Evolutionary conservation across 176 grass and related monocot species (phyloP), one percentile per base, ranked within the genome.

Genomic region (bread wheat (Triticum aestivum)): DNA sequence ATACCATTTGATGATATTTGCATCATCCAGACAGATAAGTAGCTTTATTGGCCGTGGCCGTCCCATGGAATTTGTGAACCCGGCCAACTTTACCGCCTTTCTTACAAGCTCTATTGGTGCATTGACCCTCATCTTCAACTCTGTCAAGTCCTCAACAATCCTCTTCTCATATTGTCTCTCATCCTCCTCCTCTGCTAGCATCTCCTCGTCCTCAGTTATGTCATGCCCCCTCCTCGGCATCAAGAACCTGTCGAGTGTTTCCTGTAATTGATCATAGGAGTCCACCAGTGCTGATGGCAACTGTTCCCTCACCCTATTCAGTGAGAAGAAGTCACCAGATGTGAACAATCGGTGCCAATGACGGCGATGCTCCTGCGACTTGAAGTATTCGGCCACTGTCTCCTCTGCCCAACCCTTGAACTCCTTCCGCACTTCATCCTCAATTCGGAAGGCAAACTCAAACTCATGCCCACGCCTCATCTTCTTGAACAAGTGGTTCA

Each of bases 1-100:
- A 87, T 98, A 98, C 93, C 96, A 98, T 82, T 94, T 95, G 79
- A 98, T 94, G 70, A 98, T 98, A 84, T 94, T 88, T 12, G 70
- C 78, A 92, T 95, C 93, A 82, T 98, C 93, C 88, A 98, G 91
- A 83, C 93, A 93, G 30, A 98, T 77, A 69, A 98, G 94, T 65
- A 98, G 76, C 80, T 98, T 94, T 54, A 98, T 94, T 26, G 96
- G 93, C 17, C 88, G 84, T 41, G 96, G 91, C 70, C 90, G 82
- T 12, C 96, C 96, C 96, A 95, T 98, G 13, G 86, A 81, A 83
- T 98, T 98, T 27, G 96, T 95, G 70, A 98, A 98, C 34, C 93
- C 91, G 32, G 96, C 86, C 63, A 98, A 81, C 91, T 98, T 95
- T 56, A 95, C 89, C 0, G 88, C 73, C 61, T 86, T 95, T 75